A percentile compares a stretch with the other conserved stretches of the same genome.
These are phyloP conservation scores for Klebsormidium nitens DNA, from an alignment of 139 green algal genomes.

Conservation along the genomic window DNA sequence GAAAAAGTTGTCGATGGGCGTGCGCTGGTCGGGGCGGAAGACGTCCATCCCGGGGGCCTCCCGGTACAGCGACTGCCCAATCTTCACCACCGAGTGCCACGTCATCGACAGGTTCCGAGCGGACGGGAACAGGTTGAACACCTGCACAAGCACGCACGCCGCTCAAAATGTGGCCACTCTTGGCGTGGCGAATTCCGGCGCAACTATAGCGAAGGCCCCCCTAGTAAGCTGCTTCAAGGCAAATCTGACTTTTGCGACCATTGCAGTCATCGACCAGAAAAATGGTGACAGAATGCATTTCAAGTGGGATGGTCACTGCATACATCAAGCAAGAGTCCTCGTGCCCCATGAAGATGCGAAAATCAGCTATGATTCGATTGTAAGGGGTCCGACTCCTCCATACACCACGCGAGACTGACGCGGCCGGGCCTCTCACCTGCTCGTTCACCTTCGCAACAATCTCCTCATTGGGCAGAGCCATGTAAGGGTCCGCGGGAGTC, in stretches of 20 bases:
- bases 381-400: too few relatives aligned
- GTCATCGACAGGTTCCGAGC: constrained; percentile 59
- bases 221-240: too few relatives aligned
- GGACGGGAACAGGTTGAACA: constrained; percentile 76
- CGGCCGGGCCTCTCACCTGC: too few relatives aligned
- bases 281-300: too few relatives aligned
- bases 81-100: constrained; percentile 92
- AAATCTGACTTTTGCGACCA: too few relatives aligned
- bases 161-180: too few relatives aligned
- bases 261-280: too few relatives aligned
- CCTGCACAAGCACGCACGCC: too few relatives aligned
- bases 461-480: constrained; percentile 83
- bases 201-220: too few relatives aligned
- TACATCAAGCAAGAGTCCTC: background rate
- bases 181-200: too few relatives aligned
- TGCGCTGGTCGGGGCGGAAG: constrained; percentile 82
- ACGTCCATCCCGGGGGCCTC: constrained; percentile 71
- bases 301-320: too few relatives aligned
- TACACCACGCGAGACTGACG: too few relatives aligned
- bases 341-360: background rate
- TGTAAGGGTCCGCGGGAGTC: constrained; percentile 80
- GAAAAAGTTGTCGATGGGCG: constrained; percentile 91
- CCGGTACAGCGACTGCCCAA: constrained; percentile 85
- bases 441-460: constrained; percentile 77
- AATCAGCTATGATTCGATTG: background rate